Percentiles rank a stretch among this genome's conserved stretches.
phyloP scores from a whole-genome alignment of 2,329 filamentous ascomycete species.

The Curvularia verruculosa region DNA sequence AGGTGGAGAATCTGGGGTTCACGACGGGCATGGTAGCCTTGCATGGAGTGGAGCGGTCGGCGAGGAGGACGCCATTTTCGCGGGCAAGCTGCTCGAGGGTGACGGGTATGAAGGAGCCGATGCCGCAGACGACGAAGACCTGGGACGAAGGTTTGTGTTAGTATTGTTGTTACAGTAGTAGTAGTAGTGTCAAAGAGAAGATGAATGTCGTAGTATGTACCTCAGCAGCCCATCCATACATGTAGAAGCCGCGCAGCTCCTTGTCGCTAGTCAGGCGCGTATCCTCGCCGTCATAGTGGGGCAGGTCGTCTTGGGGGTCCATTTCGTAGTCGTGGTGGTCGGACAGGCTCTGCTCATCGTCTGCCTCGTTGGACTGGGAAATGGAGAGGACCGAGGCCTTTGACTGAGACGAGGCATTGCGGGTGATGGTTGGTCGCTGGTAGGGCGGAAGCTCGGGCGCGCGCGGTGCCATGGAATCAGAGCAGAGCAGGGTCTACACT shows the following conservation, averaged over 20 bases:
- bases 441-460: constrained; percentile 29
- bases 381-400: constrained; percentile 44
- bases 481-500: constrained; percentile 21
- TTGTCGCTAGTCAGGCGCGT: constrained; percentile 83
- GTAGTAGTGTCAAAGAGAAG: background rate
- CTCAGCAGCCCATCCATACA: constrained; percentile 94
- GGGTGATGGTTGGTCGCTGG: constrained; percentile 33
- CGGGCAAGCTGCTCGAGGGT: constrained; percentile 91
- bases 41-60: constrained; percentile 78
- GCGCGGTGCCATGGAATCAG: constrained; percentile 38
- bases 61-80: constrained; percentile 85
- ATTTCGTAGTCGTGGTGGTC: constrained; percentile 41
- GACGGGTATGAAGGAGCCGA: constrained; percentile 89
- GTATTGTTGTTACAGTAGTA: constrained; percentile 2
- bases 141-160: constrained; percentile 17
- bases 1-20: constrained; percentile 30
- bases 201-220: constrained; percentile 43
- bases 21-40: constrained; percentile 64
- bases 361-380: constrained; percentile 51
- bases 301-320: constrained; percentile 41
- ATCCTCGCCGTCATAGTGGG: constrained; percentile 81
- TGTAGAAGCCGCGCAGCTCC: constrained; percentile 93
- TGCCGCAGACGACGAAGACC: constrained; percentile 91
- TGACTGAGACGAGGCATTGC: constrained; percentile 43
- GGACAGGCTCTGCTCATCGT: constrained; percentile 52